Conservation (phyloP, 345 rosid species). For the Cardamine chenopodiifolia region DNA sequence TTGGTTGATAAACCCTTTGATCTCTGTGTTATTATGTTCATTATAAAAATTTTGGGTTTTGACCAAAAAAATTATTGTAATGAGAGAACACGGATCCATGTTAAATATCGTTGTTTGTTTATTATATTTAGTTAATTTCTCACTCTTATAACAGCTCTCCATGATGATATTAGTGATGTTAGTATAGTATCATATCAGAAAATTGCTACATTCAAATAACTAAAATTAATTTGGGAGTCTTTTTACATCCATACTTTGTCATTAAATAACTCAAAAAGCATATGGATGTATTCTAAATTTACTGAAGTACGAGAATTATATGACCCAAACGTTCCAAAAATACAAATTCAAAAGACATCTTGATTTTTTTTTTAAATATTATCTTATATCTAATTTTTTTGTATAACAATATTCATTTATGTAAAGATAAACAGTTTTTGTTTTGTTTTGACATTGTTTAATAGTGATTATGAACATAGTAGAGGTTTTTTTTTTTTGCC, state of each 20-base stretch:
- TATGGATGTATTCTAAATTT: too few relatives aligned
- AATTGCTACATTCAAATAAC: not conserved
- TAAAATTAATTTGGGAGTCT: not conserved
- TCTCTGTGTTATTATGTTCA: constrained; percentile 4
- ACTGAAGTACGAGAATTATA: too few relatives aligned
- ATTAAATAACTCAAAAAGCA: not conserved
- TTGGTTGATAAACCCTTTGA: constrained; percentile 11
- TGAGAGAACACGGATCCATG: not conserved
- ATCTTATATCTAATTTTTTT: too few relatives aligned
- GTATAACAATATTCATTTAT: too few relatives aligned
- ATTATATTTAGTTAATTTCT: not conserved
- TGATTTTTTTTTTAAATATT: too few relatives aligned
- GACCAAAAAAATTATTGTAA: not conserved
- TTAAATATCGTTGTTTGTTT: not conserved
- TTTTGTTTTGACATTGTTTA: too few relatives aligned
- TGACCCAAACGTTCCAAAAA: too few relatives aligned
- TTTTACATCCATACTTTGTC: not conserved
- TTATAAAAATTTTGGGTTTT: constrained; percentile 3
- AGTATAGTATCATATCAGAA: not conserved
- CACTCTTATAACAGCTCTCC: not conserved
- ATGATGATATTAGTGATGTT: not conserved
- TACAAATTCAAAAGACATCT: too few relatives aligned
- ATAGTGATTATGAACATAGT: too few relatives aligned
- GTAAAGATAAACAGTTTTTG: too few relatives aligned
- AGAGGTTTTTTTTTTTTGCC: too few relatives aligned